These are phyloP conservation scores for Vigna hirtella DNA, from an alignment of 306 rosid species.

Conservation along the genomic window DNA sequence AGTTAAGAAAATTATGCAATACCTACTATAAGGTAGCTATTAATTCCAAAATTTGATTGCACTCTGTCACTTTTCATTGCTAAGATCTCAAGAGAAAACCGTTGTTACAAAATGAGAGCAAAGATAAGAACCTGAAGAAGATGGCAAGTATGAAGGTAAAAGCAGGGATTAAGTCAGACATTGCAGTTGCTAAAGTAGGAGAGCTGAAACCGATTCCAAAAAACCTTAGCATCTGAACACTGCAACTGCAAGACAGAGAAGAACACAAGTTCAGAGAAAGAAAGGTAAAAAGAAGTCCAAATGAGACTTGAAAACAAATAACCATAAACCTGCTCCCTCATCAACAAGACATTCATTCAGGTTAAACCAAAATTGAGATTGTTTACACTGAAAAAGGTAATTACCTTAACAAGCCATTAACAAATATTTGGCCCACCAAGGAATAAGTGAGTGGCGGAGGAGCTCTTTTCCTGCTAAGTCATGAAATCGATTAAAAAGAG, in stretches of 20 bases:
- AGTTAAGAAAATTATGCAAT: background rate
- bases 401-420: slow-evolving; percentile 23
- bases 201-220: slow-evolving; percentile 27
- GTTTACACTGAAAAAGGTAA: background rate
- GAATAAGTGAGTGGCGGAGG: slow-evolving; percentile 14
- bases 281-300: background rate
- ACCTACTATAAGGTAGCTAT: background rate
- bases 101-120: background rate
- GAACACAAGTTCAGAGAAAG: background rate
- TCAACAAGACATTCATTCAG: too few relatives aligned
- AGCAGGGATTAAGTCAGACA: slow-evolving; percentile 34
- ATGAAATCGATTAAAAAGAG: background rate
- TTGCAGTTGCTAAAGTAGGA: slow-evolving; percentile 26
- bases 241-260: slow-evolving; percentile 9
- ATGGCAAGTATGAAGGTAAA: slow-evolving; percentile 34
- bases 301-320: background rate
- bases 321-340: too few relatives aligned
- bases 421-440: background rate
- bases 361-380: background rate
- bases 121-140: background rate
- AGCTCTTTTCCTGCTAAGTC: background rate
- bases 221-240: slow-evolving; percentile 10
- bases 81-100: background rate
- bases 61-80: background rate
- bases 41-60: background rate